Evolutionary conservation across 192 early-diverging fungal genomes (phyloP).

Genomic region (Neocallimastix lanati): DNA sequence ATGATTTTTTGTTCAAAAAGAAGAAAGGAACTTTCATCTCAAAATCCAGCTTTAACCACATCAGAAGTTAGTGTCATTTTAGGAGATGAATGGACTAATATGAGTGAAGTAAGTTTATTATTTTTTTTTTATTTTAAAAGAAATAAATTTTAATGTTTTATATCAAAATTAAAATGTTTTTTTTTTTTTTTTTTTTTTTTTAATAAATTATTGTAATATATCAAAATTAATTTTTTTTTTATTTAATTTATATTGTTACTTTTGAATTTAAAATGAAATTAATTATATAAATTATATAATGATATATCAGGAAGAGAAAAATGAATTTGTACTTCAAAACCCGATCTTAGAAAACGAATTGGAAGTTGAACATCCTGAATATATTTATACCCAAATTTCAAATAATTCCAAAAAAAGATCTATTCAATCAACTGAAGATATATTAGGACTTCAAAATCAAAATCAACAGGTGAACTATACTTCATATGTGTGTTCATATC

Average conservation of each 20-base stretch:
- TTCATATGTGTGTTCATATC: no score
- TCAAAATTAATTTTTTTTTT: not conserved
- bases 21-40: slow-evolving; percentile 38
- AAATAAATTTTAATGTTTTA: no score
- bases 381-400: slow-evolving; percentile 23
- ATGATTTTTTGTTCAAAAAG: slow-evolving; percentile 44
- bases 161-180: slow-evolving; percentile 32
- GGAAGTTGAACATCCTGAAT: slow-evolving; percentile 26
- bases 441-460: slow-evolving; percentile 33
- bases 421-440: no score
- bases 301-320: slow-evolving; percentile 4
- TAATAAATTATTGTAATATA: slow-evolving; percentile 2
- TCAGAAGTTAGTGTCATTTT: slow-evolving; percentile 44
- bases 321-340: slow-evolving; percentile 26
- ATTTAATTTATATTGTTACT: not conserved
- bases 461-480: slow-evolving; percentile 6
- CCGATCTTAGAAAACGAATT: slow-evolving; percentile 27
- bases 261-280: not conserved
- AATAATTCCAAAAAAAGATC: no score
- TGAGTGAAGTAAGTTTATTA: slow-evolving; percentile 25
- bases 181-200: slow-evolving; percentile 27
- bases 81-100: slow-evolving; percentile 44
- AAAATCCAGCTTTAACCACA: slow-evolving; percentile 33
- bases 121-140: slow-evolving; percentile 31
- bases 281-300: not conserved